Conservation (phyloP, 2,329 filamentous ascomycete genomes). For the Cladosporium cucumerinum region DNA sequence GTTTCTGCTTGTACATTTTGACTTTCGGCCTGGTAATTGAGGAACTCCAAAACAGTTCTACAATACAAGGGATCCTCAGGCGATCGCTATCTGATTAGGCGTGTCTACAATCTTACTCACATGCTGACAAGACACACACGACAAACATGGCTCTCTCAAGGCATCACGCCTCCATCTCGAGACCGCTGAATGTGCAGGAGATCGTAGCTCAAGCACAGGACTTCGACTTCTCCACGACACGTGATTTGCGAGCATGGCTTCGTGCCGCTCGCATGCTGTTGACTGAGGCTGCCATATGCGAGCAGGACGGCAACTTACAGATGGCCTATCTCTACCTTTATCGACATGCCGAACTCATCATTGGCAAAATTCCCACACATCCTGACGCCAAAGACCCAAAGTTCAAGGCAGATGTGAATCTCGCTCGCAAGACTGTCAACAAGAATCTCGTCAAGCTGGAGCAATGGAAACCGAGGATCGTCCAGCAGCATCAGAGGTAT, state of each 20-base stretch:
- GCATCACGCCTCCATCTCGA: constrained; percentile 27
- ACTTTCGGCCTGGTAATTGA: background rate
- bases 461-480: constrained; percentile 73
- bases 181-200: constrained; percentile 39
- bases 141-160: constrained; percentile 30
- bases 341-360: constrained; percentile 79
- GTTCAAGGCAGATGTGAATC: constrained; percentile 51
- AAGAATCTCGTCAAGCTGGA: constrained; percentile 70
- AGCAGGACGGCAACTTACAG: constrained; percentile 79
- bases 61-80: background rate
- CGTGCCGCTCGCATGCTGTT: constrained; percentile 31
- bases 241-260: constrained; percentile 58
- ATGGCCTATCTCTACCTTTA: constrained; percentile 90
- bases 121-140: background rate
- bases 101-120: background rate
- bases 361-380: constrained; percentile 71
- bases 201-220: constrained; percentile 71
- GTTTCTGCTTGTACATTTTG: background rate
- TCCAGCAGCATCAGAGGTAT: constrained; percentile 68
- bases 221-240: constrained; percentile 75
- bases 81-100: background rate
- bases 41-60: background rate
- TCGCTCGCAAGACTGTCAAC: constrained; percentile 60
- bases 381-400: constrained; percentile 69
- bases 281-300: constrained; percentile 74